phyloP scores from a whole-genome alignment of 371 early-diverging fungal genomes.

The Zopfochytrium polystomum region DNA sequence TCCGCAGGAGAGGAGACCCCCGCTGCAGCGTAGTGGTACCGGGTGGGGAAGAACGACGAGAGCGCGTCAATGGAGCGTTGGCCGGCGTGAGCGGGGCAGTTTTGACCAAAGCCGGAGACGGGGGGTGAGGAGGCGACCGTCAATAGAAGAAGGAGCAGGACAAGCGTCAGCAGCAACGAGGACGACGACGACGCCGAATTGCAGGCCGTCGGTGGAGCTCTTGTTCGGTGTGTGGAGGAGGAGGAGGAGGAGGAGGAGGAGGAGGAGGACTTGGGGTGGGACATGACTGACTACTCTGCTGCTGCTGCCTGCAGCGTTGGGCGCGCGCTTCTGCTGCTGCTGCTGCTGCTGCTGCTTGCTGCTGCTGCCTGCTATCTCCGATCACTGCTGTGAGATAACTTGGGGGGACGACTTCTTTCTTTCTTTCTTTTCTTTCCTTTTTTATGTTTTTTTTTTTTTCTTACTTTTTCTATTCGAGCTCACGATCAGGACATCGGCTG shows the following conservation, averaged over 20 bases:
- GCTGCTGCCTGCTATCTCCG: no score
- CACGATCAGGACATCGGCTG: no score
- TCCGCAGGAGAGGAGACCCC: no score
- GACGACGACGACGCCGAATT: neutral
- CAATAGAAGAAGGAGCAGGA: no score
- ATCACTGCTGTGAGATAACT: neutral
- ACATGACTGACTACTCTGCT: neutral
- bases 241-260: neutral
- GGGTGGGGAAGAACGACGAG: no score
- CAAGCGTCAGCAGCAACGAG: neutral
- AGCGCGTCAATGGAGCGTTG: no score
- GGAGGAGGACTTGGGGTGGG: neutral
- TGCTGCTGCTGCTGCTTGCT: neutral
- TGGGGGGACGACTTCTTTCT: neutral
- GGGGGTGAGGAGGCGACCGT: no score
- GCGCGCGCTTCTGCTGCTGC: neutral
- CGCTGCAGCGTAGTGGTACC: no score
- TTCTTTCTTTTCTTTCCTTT: neutral
- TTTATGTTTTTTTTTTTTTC: conserved; percentile 8
- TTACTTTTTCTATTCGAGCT: neutral
- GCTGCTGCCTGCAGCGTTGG: neutral
- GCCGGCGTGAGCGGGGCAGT: no score
- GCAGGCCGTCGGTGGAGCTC: neutral
- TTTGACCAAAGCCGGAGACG: no score
- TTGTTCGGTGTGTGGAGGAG: neutral